These are phyloP conservation scores for Prunus yedoensis DNA, from an alignment of 331 rosid genomes.

Conservation along the genomic window DNA sequence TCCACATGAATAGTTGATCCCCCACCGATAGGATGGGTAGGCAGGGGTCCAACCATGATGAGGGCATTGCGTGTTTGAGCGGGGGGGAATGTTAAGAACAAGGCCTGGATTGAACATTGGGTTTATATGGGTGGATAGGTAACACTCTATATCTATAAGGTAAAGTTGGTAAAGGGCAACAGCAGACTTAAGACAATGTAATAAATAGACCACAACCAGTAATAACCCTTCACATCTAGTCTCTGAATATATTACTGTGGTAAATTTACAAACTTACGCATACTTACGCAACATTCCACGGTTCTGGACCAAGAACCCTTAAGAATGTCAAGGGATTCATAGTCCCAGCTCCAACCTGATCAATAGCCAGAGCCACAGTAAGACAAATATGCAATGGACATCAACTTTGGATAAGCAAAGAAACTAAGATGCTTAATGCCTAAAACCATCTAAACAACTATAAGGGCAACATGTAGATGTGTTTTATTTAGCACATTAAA, in stretches of 20 bases:
- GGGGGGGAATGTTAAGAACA: not conserved
- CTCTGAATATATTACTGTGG: not conserved
- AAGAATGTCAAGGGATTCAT: slow-evolving; percentile 96
- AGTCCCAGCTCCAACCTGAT: slow-evolving; percentile 98
- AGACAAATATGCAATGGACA: slow-evolving; percentile 14
- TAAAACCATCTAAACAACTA: slow-evolving; percentile 8
- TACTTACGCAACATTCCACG: slow-evolving; percentile 99
- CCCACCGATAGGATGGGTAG: not conserved
- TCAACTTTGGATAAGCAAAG: not conserved
- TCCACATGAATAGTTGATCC: not conserved
- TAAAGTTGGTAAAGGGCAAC: not conserved
- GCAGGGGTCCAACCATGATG: not conserved
- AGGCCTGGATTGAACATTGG: not conserved
- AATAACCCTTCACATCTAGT: not conserved
- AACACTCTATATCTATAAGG: not conserved
- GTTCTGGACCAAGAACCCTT: slow-evolving; percentile 98
- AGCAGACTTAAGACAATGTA: not conserved
- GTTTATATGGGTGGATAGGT: not conserved
- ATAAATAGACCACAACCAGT: not conserved
- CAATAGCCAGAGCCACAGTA: slow-evolving; percentile 19
- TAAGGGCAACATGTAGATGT: not conserved
- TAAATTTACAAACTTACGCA: slow-evolving; percentile 40
- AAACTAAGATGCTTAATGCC: not conserved
- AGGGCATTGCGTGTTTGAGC: not conserved
- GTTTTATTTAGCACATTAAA: not conserved